Conservation (phyloP, 2,329 filamentous ascomycete species). For the Pestalotiopsis sp. region DNA sequence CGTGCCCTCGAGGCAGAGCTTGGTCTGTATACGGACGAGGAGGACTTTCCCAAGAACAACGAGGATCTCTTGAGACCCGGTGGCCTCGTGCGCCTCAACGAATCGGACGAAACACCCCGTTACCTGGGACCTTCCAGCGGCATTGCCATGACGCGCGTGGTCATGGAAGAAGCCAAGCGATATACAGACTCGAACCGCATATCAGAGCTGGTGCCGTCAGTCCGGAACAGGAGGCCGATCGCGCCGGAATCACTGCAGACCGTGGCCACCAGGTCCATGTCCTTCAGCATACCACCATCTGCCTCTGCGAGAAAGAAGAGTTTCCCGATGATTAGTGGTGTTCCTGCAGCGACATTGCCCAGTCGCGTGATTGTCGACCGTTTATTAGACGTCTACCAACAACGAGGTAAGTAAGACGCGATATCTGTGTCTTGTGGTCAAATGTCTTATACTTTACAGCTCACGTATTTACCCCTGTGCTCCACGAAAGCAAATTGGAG, state of each 20-base stretch:
- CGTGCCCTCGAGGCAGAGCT: slow-evolving; percentile 81
- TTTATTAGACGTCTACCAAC: slow-evolving; percentile 82
- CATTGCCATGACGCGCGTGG: slow-evolving; percentile 89
- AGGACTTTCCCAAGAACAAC: slow-evolving; percentile 69
- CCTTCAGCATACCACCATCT: slow-evolving; percentile 51
- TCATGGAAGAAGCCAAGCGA: slow-evolving; percentile 96
- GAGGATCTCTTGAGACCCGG: slow-evolving; percentile 88
- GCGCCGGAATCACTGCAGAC: slow-evolving; percentile 24
- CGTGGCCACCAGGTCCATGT: slow-evolving; percentile 63
- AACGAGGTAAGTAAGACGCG: slow-evolving; percentile 65
- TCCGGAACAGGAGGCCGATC: slow-evolving; percentile 58
- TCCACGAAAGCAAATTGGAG: slow-evolving; percentile 82
- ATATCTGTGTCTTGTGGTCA: slow-evolving; percentile 3
- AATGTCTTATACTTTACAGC: slow-evolving; percentile 52
- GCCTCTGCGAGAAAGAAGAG: slow-evolving; percentile 73
- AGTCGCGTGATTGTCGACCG: slow-evolving; percentile 74
- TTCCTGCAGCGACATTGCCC: slow-evolving; percentile 77
- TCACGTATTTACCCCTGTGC: slow-evolving; percentile 82
- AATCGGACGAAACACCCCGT: slow-evolving; percentile 82
- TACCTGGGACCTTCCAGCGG: slow-evolving; percentile 94
- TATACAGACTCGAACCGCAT: slow-evolving; percentile 91
- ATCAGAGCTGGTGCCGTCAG: slow-evolving; percentile 84
- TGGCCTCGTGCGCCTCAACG: slow-evolving; percentile 81
- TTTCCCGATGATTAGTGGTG: slow-evolving; percentile 87
- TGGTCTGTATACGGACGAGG: slow-evolving; percentile 75